phyloP scores from a whole-genome alignment of 768 basidiomycete species.

The Pleurotus salmoneostramineus region DNA sequence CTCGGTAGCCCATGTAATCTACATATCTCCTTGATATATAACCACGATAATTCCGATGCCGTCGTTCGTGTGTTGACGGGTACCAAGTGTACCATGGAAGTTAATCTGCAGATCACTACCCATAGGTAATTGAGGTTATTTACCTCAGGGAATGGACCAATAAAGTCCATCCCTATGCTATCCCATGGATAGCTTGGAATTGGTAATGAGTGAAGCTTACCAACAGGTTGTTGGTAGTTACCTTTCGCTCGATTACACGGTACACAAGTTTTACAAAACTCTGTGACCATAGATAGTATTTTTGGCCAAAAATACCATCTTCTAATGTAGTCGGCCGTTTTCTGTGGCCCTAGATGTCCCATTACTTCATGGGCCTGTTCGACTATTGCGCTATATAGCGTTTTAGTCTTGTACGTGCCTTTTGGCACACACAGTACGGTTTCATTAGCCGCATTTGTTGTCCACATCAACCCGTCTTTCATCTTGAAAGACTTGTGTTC shows the following conservation, averaged over 20 bases:
- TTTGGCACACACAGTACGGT: background rate
- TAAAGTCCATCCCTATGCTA: slow-evolving; percentile 35
- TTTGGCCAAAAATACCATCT: slow-evolving; percentile 25
- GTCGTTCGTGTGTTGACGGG: slow-evolving; percentile 19
- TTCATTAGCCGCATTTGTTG: background rate
- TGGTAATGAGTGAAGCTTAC: slow-evolving; percentile 24
- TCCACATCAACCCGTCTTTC: background rate
- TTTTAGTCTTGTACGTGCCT: background rate
- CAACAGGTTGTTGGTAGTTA: slow-evolving; percentile 13
- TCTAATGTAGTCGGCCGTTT: slow-evolving; percentile 14
- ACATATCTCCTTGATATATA: slow-evolving; percentile 23
- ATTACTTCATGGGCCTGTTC: slow-evolving; percentile 8
- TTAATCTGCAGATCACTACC: slow-evolving; percentile 25
- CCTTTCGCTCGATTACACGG: slow-evolving; percentile 20
- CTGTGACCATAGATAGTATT: slow-evolving; percentile 14
- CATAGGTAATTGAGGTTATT: slow-evolving; percentile 23
- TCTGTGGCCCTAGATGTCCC: background rate
- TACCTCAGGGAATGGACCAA: slow-evolving; percentile 27
- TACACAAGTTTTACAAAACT: slow-evolving; percentile 19
- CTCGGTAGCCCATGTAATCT: slow-evolving; percentile 24
- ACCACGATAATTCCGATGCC: slow-evolving; percentile 24
- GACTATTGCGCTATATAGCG: background rate
- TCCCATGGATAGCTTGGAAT: slow-evolving; percentile 28
- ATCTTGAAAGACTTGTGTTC: background rate
- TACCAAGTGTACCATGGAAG: slow-evolving; percentile 28